Evolutionary conservation across 192 early-diverging fungal genomes (phyloP).

Genomic region (Coemansia javaensis): DNA sequence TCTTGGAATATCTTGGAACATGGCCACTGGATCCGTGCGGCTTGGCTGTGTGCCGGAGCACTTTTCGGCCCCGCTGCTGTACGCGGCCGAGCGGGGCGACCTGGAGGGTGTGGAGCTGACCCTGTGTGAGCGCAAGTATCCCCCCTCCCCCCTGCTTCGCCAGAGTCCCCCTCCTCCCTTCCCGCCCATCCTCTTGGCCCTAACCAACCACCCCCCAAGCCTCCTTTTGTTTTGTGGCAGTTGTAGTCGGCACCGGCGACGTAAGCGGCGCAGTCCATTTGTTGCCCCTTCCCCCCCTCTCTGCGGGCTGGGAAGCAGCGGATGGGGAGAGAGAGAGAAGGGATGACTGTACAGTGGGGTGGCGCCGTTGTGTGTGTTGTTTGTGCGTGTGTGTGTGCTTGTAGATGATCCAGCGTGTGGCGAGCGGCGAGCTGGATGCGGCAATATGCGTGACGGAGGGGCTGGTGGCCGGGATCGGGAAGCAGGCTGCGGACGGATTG

Average conservation of each 20-base stretch:
- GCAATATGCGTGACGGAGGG: slow-evolving; percentile 90
- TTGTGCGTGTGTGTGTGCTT: not conserved
- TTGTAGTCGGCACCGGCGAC: slow-evolving; percentile 55
- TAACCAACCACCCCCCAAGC: no score
- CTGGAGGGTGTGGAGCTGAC: slow-evolving; percentile 60
- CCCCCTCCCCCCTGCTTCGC: no score
- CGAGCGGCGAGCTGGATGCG: slow-evolving; percentile 65
- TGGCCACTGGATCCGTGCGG: not conserved
- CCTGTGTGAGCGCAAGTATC: slow-evolving; percentile 46
- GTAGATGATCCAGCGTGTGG: slow-evolving; percentile 66
- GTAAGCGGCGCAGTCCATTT: slow-evolving; percentile 9
- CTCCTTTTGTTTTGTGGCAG: no score
- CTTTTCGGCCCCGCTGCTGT: slow-evolving; percentile 68
- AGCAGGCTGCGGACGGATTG: slow-evolving; percentile 50
- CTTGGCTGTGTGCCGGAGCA: slow-evolving; percentile 61
- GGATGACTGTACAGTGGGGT: no score
- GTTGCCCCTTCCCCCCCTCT: not conserved
- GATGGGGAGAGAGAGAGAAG: not conserved
- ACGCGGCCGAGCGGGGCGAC: slow-evolving; percentile 56
- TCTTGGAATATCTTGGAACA: no score
- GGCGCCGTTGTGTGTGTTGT: slow-evolving; percentile 9
- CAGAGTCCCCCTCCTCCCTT: no score
- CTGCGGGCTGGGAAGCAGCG: no score
- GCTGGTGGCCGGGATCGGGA: slow-evolving; percentile 51
- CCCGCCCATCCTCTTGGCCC: no score